Evolutionary conservation across 768 basidiomycete species (phyloP), one percentile per base, ranked within the genome.

Genomic region (Suillus ampliporus): DNA sequence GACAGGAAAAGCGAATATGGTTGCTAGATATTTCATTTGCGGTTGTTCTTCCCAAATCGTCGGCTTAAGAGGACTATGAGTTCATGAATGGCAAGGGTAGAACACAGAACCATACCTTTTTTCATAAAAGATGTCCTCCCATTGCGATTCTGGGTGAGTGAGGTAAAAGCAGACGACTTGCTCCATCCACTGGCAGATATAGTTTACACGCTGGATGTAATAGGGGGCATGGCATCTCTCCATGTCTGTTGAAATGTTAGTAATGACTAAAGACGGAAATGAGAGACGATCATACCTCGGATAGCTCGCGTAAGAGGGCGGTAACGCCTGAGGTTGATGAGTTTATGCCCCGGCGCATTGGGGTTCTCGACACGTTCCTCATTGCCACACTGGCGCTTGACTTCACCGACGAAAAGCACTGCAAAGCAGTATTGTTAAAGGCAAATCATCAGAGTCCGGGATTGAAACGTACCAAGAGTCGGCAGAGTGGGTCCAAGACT

Each of bases 211-310:
- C 5, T 70, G 65, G 58, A 82, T 76, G 6, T 76, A 74, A 62
- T 83, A 84, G 5, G 78, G 78, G 6, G 79, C 69, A 35, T 83
- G 80, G 28, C 79, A 81, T 53, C 74, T 76, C 61, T 86, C 83
- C 77, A 86, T 80, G 4, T 71, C 84, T 84, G 61, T 35, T 26
- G 21, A 8, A n/a, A 50, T 26, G 17, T 70, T 26, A 67, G 48
- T n/a, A 13, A 15, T 35, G 19, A 21, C 47, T 14, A 13, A 34
- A 51, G 3, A 19, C 10, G 10, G 31, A 14, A 13, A 56, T 15
- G 19, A 10, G 48, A 47, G 31, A 23, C 26, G 23, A 38, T 31
- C 67, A 52, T 61, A 82, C 83, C 75, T 62, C 77, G 72, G 19
- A 82, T 78, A 13, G 78, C 82, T 68, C 79, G 79, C 7, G 74